These are phyloP conservation scores for Coleophoma cylindrospora DNA, from an alignment of 2,329 filamentous ascomycete species.

Conservation along the genomic window DNA sequence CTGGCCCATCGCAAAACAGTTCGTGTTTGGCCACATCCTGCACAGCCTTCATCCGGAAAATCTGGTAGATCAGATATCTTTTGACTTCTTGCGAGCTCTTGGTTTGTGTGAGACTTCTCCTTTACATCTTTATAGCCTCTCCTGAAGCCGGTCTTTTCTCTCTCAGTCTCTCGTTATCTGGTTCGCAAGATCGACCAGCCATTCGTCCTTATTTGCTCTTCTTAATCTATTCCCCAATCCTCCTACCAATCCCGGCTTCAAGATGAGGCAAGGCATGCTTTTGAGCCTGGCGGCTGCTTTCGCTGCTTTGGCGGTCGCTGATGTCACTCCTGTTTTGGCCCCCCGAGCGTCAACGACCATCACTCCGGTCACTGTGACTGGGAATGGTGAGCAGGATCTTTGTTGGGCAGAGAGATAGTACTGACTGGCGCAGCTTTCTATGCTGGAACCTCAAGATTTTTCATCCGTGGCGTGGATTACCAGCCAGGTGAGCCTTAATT, in stretches of 20 bases:
- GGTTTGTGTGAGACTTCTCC: neutral
- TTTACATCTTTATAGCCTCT: neutral
- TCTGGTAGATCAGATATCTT: neutral
- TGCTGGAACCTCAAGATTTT: slow-evolving; percentile 34
- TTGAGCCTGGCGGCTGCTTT: neutral
- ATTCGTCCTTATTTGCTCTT: neutral
- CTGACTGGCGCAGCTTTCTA: slow-evolving; percentile 23
- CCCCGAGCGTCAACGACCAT: slow-evolving; percentile 16
- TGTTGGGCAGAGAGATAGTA: neutral
- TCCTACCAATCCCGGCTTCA: too few species aligned
- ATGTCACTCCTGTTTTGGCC: slow-evolving; percentile 1
- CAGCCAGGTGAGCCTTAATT: slow-evolving; percentile 17
- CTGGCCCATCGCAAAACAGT: neutral
- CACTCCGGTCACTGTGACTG: slow-evolving; percentile 22
- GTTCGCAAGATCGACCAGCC: neutral
- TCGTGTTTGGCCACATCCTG: neutral
- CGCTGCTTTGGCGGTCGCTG: neutral
- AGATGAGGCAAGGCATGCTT: neutral
- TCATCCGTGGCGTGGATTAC: slow-evolving; percentile 60
- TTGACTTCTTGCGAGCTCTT: neutral
- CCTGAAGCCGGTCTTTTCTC: neutral
- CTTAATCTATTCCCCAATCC: too few species aligned
- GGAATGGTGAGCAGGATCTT: slow-evolving; percentile 21
- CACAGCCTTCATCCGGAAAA: neutral
- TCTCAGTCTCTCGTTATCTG: neutral